Base-by-base conservation (phyloP, 1,284 basidiomycete genomes). In the Rhodotorula glutinis region DNA sequence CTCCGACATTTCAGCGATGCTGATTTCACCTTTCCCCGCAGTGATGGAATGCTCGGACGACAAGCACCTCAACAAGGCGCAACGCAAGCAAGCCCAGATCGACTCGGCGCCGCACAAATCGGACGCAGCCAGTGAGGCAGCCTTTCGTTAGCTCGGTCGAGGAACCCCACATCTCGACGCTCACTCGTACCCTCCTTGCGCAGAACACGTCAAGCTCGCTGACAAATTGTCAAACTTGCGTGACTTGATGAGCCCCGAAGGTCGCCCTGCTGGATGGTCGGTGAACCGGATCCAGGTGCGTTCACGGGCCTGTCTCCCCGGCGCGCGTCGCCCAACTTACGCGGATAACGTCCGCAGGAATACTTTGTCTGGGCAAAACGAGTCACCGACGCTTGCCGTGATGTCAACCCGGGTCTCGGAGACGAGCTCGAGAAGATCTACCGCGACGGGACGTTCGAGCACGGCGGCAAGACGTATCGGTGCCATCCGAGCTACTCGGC, bases 211-310 rank as follows among this genome's bases (percentile, higher is more conserved):
- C 54, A 74, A 81, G 62, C 78, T 78, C 64, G 79, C 81, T 60
- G 81, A 81, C 69, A 81, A 81, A 71, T 71, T 80, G 61, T 79
- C 79, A 65, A 81, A 81, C 66, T 73, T 81, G 30, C 77, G 78
- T 57, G 78, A 77, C 13, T 78, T 80, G 76, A 65, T 77, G 76
- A 49, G 75, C 74, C 59, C 76, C 75, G 59, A 78, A 76, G 80
- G 79, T 67, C 76, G 59, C 62, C 77, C 57, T 68, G 75, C 56
- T 63, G 79, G 46, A 66, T 80, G 71, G 73, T 47, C 55, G 0
- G 57, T 63, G 7, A 17, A 21, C 7, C 40, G 72, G 33, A 63
- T 72, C 21, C 68, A 67, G 52, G 64, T 63, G 27, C 46, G 54
- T n/a, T 4, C 13, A 19, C 47, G n/a, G n/a, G n/a, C n/a, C n/a